phyloP scores from a whole-genome alignment of 768 basidiomycete genomes.

The Suillus luteus region DNA sequence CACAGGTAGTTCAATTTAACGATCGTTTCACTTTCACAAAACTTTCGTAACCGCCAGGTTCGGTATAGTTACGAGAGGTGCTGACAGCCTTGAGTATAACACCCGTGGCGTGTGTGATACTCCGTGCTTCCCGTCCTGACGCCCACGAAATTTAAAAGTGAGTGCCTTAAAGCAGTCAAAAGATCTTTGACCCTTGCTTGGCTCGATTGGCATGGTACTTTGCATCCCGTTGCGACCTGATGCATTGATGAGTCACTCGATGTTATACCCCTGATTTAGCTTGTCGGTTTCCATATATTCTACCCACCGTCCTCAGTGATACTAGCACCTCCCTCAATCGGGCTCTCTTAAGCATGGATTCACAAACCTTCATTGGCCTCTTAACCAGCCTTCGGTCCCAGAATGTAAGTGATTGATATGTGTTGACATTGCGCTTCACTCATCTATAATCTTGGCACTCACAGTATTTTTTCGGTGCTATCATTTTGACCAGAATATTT shows the following conservation, averaged over 20 bases:
- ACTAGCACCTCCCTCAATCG: not conserved
- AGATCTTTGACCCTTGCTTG: not conserved
- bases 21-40: not conserved
- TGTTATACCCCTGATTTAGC: not conserved
- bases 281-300: not conserved
- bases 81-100: not conserved
- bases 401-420: not conserved
- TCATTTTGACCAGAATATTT: not conserved
- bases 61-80: not conserved
- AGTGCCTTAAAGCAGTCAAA: not conserved
- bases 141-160: not conserved
- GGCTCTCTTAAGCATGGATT: constrained; percentile 1
- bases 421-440: not conserved
- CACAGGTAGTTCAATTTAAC: not conserved
- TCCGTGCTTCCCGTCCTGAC: not conserved
- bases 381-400: not conserved
- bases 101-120: not conserved
- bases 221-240: not conserved
- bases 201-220: not conserved
- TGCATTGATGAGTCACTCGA: not conserved
- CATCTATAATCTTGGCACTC: not conserved
- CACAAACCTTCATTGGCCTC: not conserved
- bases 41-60: not conserved
- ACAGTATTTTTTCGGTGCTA: constrained; percentile 5
- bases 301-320: not conserved